phyloP scores from a whole-genome alignment of 192 early-diverging fungal species.

The Gryganskiella cystojenkinii region DNA sequence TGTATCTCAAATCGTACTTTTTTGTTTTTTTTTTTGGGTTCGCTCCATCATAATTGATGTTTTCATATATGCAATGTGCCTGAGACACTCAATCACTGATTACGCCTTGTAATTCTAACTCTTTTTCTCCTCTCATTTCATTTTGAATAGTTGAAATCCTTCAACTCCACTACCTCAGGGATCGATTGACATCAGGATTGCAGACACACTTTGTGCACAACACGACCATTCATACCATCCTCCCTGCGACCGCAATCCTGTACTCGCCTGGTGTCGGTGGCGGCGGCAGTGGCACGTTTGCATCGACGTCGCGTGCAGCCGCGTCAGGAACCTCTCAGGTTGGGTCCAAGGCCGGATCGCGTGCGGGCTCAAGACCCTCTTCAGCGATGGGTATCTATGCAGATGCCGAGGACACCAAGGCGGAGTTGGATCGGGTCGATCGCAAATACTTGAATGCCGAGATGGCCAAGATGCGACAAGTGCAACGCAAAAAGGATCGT shows the following conservation, averaged over 20 bases:
- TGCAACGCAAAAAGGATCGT: constrained; percentile 46
- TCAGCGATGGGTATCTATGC: constrained; percentile 48
- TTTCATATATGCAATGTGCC: neutral
- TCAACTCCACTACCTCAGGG: constrained; percentile 36
- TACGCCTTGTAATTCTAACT: neutral
- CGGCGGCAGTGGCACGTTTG: constrained; percentile 12
- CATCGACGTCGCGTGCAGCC: constrained; percentile 17
- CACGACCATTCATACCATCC: constrained; percentile 47
- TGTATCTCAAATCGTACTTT: too few relatives aligned
- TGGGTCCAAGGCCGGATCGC: constrained; percentile 33
- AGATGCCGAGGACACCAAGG: constrained; percentile 48
- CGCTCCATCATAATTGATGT: constrained; percentile 1
- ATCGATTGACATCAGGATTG: constrained; percentile 34
- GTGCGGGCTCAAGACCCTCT: constrained; percentile 41
- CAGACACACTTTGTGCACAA: constrained; percentile 53
- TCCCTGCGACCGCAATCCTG: constrained; percentile 32
- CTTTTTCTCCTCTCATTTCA: neutral
- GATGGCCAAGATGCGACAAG: constrained; percentile 50
- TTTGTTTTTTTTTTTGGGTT: neutral
- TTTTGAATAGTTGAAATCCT: constrained; percentile 37
- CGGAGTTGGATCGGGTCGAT: constrained; percentile 39
- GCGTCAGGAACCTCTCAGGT: constrained; percentile 19
- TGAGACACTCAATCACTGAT: neutral
- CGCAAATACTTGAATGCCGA: constrained; percentile 48
- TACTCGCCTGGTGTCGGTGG: constrained; percentile 25